phyloP scores from a whole-genome alignment of 441 rosid species.

The Erodium moschatum region DNA sequence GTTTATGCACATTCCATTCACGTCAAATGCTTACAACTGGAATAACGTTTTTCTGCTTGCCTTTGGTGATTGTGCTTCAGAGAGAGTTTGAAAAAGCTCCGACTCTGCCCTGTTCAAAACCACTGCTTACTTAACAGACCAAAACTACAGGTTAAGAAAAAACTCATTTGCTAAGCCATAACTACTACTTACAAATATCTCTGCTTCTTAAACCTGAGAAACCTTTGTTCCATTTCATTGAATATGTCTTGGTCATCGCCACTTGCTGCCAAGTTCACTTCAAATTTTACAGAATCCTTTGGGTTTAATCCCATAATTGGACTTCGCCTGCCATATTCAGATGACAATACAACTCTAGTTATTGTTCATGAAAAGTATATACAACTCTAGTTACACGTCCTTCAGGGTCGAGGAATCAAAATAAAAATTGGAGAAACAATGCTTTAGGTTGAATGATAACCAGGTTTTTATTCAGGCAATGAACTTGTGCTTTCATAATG shows the following conservation, averaged over 20 bases:
- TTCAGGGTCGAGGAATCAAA: background rate
- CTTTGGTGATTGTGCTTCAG: constrained; percentile 59
- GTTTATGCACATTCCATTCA: constrained; percentile 10
- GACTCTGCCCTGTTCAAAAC: constrained; percentile 35
- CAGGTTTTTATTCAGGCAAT: no score
- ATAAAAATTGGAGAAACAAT: background rate
- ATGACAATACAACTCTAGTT: background rate
- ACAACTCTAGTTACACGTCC: background rate
- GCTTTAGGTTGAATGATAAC: background rate
- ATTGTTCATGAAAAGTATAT: background rate
- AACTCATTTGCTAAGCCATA: no score
- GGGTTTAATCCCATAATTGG: background rate
- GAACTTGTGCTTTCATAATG: background rate
- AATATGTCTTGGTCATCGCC: constrained; percentile 20
- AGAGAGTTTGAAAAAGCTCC: constrained; percentile 47
- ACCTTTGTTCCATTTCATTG: constrained; percentile 44
- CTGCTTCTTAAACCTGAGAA: constrained; percentile 43
- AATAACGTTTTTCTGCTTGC: constrained; percentile 19
- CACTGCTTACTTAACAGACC: constrained; percentile 10
- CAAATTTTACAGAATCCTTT: background rate
- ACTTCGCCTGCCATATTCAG: constrained; percentile 17
- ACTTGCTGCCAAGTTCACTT: constrained; percentile 18
- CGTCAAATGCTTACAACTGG: no score
- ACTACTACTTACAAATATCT: constrained; percentile 38
- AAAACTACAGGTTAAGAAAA: constrained; percentile 10